Conservation (phyloP, 805 yeast species). For the Sungouiozyma intestinalis region DNA sequence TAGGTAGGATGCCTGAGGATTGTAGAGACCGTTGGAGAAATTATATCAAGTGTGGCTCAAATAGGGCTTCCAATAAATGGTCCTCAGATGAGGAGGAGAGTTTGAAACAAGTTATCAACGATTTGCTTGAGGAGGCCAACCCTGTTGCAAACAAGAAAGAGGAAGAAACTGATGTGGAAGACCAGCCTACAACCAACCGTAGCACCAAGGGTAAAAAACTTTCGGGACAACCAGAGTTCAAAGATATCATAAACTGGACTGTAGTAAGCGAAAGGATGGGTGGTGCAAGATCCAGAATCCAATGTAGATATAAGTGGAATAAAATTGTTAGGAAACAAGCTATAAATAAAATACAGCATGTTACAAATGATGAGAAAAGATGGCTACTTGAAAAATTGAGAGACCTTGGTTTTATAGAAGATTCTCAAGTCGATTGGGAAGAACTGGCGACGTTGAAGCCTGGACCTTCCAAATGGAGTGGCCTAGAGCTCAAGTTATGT, state of each 20-base stretch:
- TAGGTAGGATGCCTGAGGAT: slow-evolving; percentile 96
- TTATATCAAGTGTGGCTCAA: slow-evolving; percentile 82
- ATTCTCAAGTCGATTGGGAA: slow-evolving; percentile 44
- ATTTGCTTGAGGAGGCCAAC: slow-evolving; percentile 33
- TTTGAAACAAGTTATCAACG: slow-evolving; percentile 44
- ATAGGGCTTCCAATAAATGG: slow-evolving; percentile 75
- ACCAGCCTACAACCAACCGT: slow-evolving; percentile 7
- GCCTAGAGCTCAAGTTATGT: slow-evolving; percentile 49
- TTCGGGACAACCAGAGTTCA: slow-evolving; percentile 17
- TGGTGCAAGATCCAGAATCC: slow-evolving; percentile 81
- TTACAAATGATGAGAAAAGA: slow-evolving; percentile 37
- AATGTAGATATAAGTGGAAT: slow-evolving; percentile 93
- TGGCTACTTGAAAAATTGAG: slow-evolving; percentile 41
- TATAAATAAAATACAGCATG: slow-evolving; percentile 32
- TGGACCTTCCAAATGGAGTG: slow-evolving; percentile 38
- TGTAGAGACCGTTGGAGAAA: slow-evolving; percentile 96
- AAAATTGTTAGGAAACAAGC: slow-evolving; percentile 60
- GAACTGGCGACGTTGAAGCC: slow-evolving; percentile 39
- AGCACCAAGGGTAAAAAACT: slow-evolving; percentile 15
- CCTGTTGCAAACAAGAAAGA: slow-evolving; percentile 10
- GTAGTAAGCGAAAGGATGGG: slow-evolving; percentile 81
- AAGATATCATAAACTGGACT: slow-evolving; percentile 75
- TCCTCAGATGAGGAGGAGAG: slow-evolving; percentile 55
- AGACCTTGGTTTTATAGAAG: slow-evolving; percentile 33
- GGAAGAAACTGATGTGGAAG: slow-evolving; percentile 11